Percentiles rank a stretch among this genome's conserved stretches.
phyloP scores from a whole-genome alignment of 495 filamentous ascomycete genomes.

The Penicillium robsamsonii region DNA sequence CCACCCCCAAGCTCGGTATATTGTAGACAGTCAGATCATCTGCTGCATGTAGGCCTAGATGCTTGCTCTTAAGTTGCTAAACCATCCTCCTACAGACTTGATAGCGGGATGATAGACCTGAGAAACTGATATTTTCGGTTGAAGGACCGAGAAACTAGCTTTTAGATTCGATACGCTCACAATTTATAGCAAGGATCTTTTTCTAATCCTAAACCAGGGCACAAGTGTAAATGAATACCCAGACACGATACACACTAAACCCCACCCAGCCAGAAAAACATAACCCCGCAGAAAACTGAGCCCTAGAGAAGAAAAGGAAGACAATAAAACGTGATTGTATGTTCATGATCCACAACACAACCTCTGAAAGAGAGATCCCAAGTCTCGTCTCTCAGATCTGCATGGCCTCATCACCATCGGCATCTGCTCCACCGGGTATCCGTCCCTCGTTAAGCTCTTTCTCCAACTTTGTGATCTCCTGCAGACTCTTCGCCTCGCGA shows the following conservation, averaged over 20 bases:
- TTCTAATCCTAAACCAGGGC: background rate
- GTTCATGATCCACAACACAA: constrained; percentile 5
- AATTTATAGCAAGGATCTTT: background rate
- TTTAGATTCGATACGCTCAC: constrained; percentile 4
- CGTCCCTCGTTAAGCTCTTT: constrained; percentile 83
- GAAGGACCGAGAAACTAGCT: background rate
- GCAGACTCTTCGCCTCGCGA: constrained; percentile 77
- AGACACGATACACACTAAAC: constrained; percentile 20
- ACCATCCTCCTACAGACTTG: too few species aligned
- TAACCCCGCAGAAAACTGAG: constrained; percentile 4
- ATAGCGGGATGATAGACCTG: too few species aligned
- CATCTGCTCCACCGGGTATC: constrained; percentile 64
- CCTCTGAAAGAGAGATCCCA: background rate
- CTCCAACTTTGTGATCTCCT: constrained; percentile 79
- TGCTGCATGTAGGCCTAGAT: too few species aligned
- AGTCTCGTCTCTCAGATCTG: constrained; percentile 26
- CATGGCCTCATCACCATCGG: constrained; percentile 36
- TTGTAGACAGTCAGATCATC: too few species aligned
- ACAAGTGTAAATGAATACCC: constrained; percentile 14
- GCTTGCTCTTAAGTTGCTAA: too few species aligned
- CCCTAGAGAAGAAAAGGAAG: constrained; percentile 11
- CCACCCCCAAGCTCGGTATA: too few species aligned
- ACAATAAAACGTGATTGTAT: constrained; percentile 16
- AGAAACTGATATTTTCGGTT: background rate
- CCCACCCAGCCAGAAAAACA: constrained; percentile 16